These are phyloP conservation scores for Grosmannia serpens DNA, from an alignment of 2,329 filamentous ascomycete species.

Conservation along the genomic window DNA sequence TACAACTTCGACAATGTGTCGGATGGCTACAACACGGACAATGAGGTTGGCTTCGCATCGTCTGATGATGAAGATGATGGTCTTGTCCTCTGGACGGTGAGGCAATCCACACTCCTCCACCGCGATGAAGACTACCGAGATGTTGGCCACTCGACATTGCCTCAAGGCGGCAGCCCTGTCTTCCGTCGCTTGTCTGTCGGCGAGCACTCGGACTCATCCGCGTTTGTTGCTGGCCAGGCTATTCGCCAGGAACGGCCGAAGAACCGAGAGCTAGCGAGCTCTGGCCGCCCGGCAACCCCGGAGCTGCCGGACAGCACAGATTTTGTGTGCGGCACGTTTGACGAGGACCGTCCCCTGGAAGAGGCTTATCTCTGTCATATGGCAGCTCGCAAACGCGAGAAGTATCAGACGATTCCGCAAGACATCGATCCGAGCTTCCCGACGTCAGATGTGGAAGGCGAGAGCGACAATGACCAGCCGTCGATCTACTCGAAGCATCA, in stretches of 20 bases:
- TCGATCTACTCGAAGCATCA: conserved; percentile 4
- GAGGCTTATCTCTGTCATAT: conserved; percentile 82
- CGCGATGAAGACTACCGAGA: conserved; percentile 7
- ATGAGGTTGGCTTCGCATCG: conserved; percentile 56
- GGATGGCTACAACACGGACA: conserved; percentile 65
- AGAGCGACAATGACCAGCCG: conserved; percentile 58
- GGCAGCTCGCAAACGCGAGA: conserved; percentile 68
- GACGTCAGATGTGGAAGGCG: conserved; percentile 81
- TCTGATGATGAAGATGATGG: conserved; percentile 65
- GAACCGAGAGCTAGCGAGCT: conserved; percentile 27
- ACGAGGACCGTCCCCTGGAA: conserved; percentile 91
- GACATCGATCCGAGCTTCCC: conserved; percentile 97
- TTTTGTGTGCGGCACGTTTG: conserved; percentile 95
- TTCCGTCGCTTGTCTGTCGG: conserved; percentile 16
- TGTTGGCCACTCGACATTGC: conserved; percentile 23
- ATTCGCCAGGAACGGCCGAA: conserved; percentile 21
- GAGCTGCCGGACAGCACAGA: conserved; percentile 95
- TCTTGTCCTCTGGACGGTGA: conserved; percentile 43
- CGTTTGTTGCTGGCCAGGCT: conserved; percentile 36
- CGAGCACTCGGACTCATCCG: conserved; percentile 50
- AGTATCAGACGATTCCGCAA: conserved; percentile 76
- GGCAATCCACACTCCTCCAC: conserved; percentile 16
- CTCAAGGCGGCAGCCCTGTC: conserved; percentile 25
- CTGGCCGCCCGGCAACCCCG: conserved; percentile 57
- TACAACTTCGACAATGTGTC: conserved; percentile 43